Evolutionary conservation across 805 yeast species (phyloP).

Genomic region (Blastobotrys americana): DNA sequence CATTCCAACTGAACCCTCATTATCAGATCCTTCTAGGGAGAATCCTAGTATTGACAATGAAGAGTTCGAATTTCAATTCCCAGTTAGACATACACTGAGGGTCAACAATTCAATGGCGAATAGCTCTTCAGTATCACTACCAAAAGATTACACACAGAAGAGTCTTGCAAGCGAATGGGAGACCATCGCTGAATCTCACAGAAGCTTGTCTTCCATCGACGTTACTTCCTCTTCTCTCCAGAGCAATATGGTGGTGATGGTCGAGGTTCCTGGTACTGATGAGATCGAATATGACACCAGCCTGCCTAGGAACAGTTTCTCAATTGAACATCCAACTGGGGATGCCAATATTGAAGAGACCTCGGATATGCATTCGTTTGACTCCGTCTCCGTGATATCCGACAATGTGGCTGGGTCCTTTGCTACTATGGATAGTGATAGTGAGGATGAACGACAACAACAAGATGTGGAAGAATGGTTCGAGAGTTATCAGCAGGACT

Average conservation of each 20-base stretch:
- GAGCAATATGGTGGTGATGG: background rate
- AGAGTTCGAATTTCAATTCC: background rate
- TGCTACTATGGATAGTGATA: constrained; percentile 5
- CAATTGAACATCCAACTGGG: too few species aligned
- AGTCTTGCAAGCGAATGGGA: background rate
- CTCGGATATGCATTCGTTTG: background rate
- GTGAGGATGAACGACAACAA: constrained; percentile 25
- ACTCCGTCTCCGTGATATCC: background rate
- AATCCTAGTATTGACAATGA: background rate
- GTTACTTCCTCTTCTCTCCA: background rate
- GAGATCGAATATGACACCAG: background rate
- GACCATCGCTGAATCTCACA: background rate
- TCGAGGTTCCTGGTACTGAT: background rate
- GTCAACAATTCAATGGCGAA: background rate
- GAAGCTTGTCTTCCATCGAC: background rate
- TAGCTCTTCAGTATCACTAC: background rate
- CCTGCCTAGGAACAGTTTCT: background rate
- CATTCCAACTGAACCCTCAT: too few species aligned
- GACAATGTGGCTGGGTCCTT: background rate
- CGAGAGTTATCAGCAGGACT: constrained; percentile 4
- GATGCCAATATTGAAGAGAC: background rate
- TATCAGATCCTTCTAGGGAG: background rate
- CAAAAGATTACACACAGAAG: background rate
- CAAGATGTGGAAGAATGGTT: constrained; percentile 32
- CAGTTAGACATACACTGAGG: background rate